These are phyloP conservation scores for Solanum acaule DNA, from an alignment of 257 asterid genomes.

Conservation along the genomic window DNA sequence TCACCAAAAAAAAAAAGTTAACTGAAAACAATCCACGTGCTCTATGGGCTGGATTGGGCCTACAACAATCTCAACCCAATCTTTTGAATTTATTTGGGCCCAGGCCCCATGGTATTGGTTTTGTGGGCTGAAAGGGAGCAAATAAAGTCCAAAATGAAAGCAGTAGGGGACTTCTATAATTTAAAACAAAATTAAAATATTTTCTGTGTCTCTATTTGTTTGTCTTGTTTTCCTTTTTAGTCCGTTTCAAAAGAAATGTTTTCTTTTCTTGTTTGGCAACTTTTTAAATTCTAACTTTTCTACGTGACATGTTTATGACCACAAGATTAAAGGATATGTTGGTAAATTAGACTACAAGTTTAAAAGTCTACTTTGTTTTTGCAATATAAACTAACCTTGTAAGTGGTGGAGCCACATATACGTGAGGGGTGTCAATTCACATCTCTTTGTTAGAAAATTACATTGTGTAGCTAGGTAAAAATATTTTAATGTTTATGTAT, in stretches of 20 bases:
- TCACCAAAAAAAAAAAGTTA: background rate
- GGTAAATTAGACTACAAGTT: background rate
- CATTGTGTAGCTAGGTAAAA: background rate
- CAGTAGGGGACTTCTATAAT: background rate
- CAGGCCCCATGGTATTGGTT: background rate
- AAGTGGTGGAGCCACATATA: background rate
- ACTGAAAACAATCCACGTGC: background rate
- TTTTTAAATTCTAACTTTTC: background rate
- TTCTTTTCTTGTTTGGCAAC: background rate
- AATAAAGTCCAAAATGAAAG: background rate
- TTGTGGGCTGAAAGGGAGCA: slow-evolving; percentile 1
- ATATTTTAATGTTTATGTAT: background rate
- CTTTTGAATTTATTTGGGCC: background rate
- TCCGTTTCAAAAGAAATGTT: background rate
- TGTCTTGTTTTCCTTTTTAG: background rate
- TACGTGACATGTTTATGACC: background rate
- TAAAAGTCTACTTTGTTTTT: background rate
- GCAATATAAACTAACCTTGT: background rate
- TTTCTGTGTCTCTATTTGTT: too few relatives aligned
- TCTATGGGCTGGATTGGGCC: background rate
- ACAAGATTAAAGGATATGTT: background rate
- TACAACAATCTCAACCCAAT: background rate
- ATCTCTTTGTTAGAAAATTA: background rate
- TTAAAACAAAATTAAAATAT: background rate
- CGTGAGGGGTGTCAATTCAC: background rate